These are phyloP conservation scores for Globisporangium barbulae DNA, from an alignment of 352 stramenopile genomes.

Conservation along the genomic window DNA sequence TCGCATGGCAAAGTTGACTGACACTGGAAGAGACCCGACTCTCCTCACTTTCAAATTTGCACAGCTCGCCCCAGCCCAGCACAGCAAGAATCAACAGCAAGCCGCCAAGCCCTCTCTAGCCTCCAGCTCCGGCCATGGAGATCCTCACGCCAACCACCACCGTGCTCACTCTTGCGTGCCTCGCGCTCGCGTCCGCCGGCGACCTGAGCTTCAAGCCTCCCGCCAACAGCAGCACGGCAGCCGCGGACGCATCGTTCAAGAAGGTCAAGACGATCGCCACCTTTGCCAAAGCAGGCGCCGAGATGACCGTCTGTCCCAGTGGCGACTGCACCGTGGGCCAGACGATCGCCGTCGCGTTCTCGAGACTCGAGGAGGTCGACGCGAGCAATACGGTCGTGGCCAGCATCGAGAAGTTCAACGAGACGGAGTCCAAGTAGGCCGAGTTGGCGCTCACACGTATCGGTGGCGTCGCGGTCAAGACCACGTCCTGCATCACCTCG, in stretches of 20 bases:
- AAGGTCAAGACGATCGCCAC: slow-evolving; percentile 34
- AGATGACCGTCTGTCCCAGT: slow-evolving; percentile 40
- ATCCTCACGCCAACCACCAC: neutral
- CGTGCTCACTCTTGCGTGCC: neutral
- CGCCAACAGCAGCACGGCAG: neutral
- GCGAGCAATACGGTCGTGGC: too few species aligned
- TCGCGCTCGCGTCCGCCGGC: slow-evolving; percentile 1
- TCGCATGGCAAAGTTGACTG: too few species aligned
- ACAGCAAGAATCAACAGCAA: too few species aligned
- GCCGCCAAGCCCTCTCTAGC: too few species aligned
- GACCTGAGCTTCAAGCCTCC: slow-evolving; percentile 2
- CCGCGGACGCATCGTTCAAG: neutral
- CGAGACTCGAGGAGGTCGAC: neutral
- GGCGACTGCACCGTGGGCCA: slow-evolving; percentile 11
- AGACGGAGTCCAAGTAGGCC: too few species aligned
- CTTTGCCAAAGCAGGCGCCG: slow-evolving; percentile 27
- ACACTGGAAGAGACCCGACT: too few species aligned
- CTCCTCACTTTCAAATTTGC: too few species aligned
- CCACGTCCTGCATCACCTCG: too few species aligned
- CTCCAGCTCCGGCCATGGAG: slow-evolving; percentile 3
- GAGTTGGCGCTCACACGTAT: too few species aligned
- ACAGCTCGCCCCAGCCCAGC: too few species aligned
- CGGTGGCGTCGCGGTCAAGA: too few species aligned
- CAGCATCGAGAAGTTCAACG: too few species aligned
- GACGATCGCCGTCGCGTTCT: neutral